Evolutionary conservation across 768 basidiomycete species (phyloP).

Genomic region (Tricholoma sp.): DNA sequence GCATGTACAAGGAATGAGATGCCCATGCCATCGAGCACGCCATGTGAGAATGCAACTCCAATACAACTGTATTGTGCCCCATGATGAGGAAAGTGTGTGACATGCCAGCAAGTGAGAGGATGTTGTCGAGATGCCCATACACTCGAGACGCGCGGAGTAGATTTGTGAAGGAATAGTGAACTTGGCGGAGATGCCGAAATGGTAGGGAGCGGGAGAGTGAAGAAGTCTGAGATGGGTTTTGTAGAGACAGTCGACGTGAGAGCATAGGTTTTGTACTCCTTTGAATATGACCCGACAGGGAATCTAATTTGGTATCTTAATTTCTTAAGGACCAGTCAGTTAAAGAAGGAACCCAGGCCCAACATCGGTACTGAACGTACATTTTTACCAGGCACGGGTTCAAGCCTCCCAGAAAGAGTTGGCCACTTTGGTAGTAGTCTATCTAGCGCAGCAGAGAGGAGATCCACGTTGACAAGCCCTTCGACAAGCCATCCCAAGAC

Average conservation of each 20-base stretch:
- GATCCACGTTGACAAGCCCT: slow-evolving; percentile 30
- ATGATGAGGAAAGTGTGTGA: slow-evolving; percentile 33
- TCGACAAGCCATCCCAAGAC: slow-evolving; percentile 40
- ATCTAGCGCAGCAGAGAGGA: slow-evolving; percentile 25
- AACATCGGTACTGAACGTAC: slow-evolving; percentile 6
- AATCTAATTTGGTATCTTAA: slow-evolving; percentile 31
- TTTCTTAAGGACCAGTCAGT: slow-evolving; percentile 10
- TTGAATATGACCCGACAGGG: slow-evolving; percentile 29
- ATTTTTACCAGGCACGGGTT: slow-evolving; percentile 13
- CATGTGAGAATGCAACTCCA: slow-evolving; percentile 37
- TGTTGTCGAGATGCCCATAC: slow-evolving; percentile 28
- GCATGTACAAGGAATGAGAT: slow-evolving; percentile 32
- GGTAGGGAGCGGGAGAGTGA: slow-evolving; percentile 27
- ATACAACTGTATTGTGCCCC: slow-evolving; percentile 31
- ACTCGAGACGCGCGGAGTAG: slow-evolving; percentile 32
- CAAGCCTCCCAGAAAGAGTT: slow-evolving; percentile 25
- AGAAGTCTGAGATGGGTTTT: slow-evolving; percentile 30
- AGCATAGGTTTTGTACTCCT: slow-evolving; percentile 29
- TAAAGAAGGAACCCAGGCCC: background rate
- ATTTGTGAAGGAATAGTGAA: slow-evolving; percentile 32
- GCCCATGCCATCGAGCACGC: slow-evolving; percentile 38
- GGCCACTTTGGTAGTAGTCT: slow-evolving; percentile 31
- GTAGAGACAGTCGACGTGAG: slow-evolving; percentile 31
- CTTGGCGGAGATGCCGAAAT: slow-evolving; percentile 30
- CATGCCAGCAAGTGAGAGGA: slow-evolving; percentile 40